Conservation (phyloP, 352 stramenopile species). For the Phytophthora idaei region DNA sequence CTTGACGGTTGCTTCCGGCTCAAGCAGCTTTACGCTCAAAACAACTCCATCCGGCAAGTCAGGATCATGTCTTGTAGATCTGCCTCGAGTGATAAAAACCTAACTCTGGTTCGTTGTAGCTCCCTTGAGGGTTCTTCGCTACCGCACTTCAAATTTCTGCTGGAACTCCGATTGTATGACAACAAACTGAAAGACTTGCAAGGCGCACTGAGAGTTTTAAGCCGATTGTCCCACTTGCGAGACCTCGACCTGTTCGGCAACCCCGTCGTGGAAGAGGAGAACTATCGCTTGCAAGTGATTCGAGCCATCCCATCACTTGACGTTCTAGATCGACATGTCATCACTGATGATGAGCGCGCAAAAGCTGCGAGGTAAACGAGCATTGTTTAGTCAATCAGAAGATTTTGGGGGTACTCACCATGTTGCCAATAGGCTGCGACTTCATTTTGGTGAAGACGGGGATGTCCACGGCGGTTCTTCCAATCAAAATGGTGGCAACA, state of each 20-base stretch:
- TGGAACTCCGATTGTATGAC: conserved; percentile 74
- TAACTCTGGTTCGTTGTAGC: conserved; percentile 18
- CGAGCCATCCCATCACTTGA: conserved; percentile 71
- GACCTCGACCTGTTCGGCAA: conserved; percentile 88
- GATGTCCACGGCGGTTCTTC: neutral
- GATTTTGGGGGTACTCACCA: neutral
- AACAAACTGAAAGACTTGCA: conserved; percentile 86
- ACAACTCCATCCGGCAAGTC: conserved; percentile 76
- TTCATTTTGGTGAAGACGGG: conserved; percentile 25
- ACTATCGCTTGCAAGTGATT: conserved; percentile 87
- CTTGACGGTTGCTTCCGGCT: conserved; percentile 88
- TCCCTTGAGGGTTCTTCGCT: conserved; percentile 56
- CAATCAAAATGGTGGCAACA: conserved; percentile 13
- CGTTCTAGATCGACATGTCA: conserved; percentile 80
- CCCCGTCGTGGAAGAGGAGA: conserved; percentile 79
- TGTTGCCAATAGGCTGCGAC: conserved; percentile 18
- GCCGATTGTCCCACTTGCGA: conserved; percentile 64
- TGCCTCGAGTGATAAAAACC: neutral
- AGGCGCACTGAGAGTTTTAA: conserved; percentile 50
- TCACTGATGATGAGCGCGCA: conserved; percentile 71
- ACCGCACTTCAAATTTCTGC: conserved; percentile 79
- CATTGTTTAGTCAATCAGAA: neutral
- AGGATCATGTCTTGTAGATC: neutral
- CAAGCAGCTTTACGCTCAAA: conserved; percentile 88
- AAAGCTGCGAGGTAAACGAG: conserved; percentile 42